These are phyloP conservation scores for Trichoderma sp. DNA, from an alignment of 2,329 filamentous ascomycete species.

Conservation along the genomic window DNA sequence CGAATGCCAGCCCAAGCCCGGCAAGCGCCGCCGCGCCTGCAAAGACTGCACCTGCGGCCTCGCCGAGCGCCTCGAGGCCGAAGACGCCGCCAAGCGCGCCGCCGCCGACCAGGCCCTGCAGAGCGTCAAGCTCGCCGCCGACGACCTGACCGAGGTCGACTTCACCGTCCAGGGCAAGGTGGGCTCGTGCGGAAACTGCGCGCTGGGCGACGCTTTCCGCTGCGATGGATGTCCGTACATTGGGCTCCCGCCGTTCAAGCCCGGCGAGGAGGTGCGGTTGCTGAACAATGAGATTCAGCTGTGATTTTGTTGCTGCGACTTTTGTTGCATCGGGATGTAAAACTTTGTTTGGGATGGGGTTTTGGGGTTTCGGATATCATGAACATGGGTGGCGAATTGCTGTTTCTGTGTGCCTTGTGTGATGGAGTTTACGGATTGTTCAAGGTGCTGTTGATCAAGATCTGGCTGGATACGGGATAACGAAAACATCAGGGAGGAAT, in stretches of 20 bases:
- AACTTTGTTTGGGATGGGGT: background rate
- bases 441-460: slow-evolving; percentile 11
- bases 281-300: slow-evolving; percentile 85
- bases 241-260: slow-evolving; percentile 93
- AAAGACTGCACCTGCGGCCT: slow-evolving; percentile 98
- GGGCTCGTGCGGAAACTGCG: slow-evolving; percentile 91
- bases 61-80: slow-evolving; percentile 79
- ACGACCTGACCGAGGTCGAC: slow-evolving; percentile 84
- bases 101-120: slow-evolving; percentile 67
- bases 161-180: slow-evolving; percentile 98
- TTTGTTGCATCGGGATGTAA: background rate
- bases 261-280: slow-evolving; percentile 88
- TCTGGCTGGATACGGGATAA: slow-evolving; percentile 27
- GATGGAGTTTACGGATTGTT: slow-evolving; percentile 13
- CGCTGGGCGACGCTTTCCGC: slow-evolving; percentile 85
- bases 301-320: slow-evolving; percentile 43
- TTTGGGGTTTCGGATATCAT: slow-evolving; percentile 10
- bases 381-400: slow-evolving; percentile 16
- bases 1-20: slow-evolving; percentile 83
- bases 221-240: slow-evolving; percentile 79
- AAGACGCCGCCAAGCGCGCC: slow-evolving; percentile 74
- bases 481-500: slow-evolving; percentile 2
- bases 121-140: slow-evolving; percentile 69
- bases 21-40: slow-evolving; percentile 88
- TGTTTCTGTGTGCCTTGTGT: slow-evolving; percentile 6